Evolutionary conservation across 2,329 filamentous ascomycete genomes (phyloP).

Genomic region (Atkinsonella texensis): DNA sequence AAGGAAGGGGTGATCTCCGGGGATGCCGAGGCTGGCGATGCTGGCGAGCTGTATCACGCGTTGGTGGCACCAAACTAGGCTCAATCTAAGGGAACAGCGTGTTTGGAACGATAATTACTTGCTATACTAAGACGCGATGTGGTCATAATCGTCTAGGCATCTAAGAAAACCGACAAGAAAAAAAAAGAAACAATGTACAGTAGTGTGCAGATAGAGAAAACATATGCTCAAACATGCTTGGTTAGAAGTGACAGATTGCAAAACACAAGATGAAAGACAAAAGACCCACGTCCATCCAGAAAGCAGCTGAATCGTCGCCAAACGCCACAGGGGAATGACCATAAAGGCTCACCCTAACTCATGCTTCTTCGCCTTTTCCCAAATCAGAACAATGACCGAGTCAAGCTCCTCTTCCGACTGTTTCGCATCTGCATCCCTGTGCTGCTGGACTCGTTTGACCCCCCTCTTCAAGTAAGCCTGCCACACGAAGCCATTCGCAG

Average conservation of each 20-base stretch:
- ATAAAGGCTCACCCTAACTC: background rate
- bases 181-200: background rate
- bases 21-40: constrained; percentile 9
- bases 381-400: constrained; percentile 29
- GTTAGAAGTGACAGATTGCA: background rate
- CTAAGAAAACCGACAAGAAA: background rate
- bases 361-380: constrained; percentile 16
- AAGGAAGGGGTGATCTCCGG: constrained; percentile 9
- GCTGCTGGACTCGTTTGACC: constrained; percentile 2
- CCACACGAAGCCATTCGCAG: constrained; percentile 28
- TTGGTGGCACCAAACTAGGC: constrained; percentile 11
- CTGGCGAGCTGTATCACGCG: constrained; percentile 15
- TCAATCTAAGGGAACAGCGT: background rate
- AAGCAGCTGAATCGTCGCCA: background rate
- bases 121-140: background rate
- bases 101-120: background rate
- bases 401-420: constrained; percentile 18
- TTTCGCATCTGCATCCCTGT: constrained; percentile 10
- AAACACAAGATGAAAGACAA: background rate
- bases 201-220: background rate
- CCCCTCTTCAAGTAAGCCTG: constrained; percentile 32
- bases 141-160: background rate
- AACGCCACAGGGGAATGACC: background rate
- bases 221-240: background rate
- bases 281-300: no score